These are phyloP conservation scores for Xylaria hypoxylon DNA, from an alignment of 2,329 filamentous ascomycete genomes.

Conservation along the genomic window DNA sequence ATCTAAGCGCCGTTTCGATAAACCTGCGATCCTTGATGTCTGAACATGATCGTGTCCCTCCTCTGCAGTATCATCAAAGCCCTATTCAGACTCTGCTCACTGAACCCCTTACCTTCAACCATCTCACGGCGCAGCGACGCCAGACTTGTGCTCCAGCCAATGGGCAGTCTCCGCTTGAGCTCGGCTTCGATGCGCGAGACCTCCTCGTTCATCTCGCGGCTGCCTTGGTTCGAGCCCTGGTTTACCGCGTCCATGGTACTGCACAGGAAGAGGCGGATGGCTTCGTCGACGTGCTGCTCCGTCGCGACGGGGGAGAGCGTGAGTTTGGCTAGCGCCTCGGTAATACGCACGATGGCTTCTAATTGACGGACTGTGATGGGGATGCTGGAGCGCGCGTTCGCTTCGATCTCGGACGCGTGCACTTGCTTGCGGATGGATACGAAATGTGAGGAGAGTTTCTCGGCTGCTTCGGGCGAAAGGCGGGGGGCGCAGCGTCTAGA, in stretches of 20 bases:
- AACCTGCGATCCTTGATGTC: slow-evolving; percentile 80
- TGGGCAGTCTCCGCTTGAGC: slow-evolving; percentile 85
- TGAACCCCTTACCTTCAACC: slow-evolving; percentile 90
- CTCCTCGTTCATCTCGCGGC: slow-evolving; percentile 91
- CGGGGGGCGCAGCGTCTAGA: slow-evolving; percentile 88
- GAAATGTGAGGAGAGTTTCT: slow-evolving; percentile 97
- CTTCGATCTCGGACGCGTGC: slow-evolving; percentile 88
- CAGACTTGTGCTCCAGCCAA: slow-evolving; percentile 94
- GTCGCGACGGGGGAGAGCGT: slow-evolving; percentile 86
- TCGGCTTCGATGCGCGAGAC: slow-evolving; percentile 88
- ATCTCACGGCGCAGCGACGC: slow-evolving; percentile 89
- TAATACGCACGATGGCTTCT: slow-evolving; percentile 96
- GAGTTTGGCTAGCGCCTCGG: slow-evolving; percentile 93
- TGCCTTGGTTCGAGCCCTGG: slow-evolving; percentile 84
- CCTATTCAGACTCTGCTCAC: slow-evolving; percentile 84
- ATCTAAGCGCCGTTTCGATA: slow-evolving; percentile 73
- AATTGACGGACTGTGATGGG: slow-evolving; percentile 98
- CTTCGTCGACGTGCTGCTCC: slow-evolving; percentile 94
- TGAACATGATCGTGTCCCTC: slow-evolving; percentile 85
- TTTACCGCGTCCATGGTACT: slow-evolving; percentile 98
- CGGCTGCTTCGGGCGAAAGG: slow-evolving; percentile 88
- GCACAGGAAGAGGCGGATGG: slow-evolving; percentile 94
- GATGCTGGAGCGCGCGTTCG: slow-evolving; percentile 90
- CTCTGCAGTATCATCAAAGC: slow-evolving; percentile 88
- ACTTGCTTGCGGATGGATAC: slow-evolving; percentile 96